phyloP scores from a whole-genome alignment of 805 yeast genomes.

The Candida gorgasii region DNA sequence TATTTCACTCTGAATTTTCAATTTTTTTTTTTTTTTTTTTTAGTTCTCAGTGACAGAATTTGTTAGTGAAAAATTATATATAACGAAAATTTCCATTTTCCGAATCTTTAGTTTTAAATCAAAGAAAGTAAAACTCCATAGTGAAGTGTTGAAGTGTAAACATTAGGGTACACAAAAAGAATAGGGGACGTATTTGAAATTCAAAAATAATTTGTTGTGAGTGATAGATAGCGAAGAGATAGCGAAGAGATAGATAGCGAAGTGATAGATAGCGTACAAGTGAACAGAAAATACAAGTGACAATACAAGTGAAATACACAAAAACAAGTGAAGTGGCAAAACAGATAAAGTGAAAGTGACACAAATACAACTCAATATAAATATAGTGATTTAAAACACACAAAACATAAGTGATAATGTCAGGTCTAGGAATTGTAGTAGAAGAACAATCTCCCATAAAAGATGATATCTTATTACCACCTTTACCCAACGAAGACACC shows the following conservation, averaged over 20 bases:
- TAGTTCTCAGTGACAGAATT: background rate
- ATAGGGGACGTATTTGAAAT: no score
- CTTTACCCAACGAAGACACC: conserved; percentile 26
- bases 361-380: no score
- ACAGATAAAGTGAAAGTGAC: background rate
- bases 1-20: conserved; percentile 3
- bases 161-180: background rate
- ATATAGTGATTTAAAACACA: no score
- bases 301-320: no score
- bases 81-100: conserved; percentile 5
- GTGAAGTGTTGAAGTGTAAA: background rate
- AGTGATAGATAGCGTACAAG: no score
- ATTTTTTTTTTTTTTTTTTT: conserved; percentile 4
- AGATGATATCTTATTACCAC: conserved; percentile 28
- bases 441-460: conserved; percentile 22
- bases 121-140: background rate
- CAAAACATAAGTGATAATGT: no score
- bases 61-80: conserved; percentile 6
- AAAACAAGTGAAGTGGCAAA: no score
- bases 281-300: no score
- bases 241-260: no score
- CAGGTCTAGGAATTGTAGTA: conserved; percentile 34
- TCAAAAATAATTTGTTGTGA: no score
- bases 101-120: background rate
- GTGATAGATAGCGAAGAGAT: no score